Percentiles rank a stretch among this genome's conserved stretches.
Evolutionary conservation across 805 yeast species (phyloP).

Genomic region (Nematodospora valgi): DNA sequence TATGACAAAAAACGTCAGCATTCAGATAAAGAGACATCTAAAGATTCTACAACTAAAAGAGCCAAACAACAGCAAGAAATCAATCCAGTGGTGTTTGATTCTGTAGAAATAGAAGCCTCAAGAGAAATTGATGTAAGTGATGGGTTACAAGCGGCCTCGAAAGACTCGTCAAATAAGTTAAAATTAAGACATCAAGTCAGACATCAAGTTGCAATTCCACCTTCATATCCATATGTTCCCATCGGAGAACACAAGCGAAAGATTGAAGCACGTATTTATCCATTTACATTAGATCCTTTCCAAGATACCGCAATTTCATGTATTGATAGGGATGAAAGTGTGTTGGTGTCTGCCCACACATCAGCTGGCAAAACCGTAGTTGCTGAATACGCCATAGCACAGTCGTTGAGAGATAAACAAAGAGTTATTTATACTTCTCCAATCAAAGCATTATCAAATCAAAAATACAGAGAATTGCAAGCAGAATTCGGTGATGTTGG

Average conservation of each 20-base stretch:
- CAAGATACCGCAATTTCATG: conserved; percentile 96
- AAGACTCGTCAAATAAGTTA: conserved; percentile 39
- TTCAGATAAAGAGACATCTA: conserved; percentile 18
- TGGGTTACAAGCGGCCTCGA: conserved; percentile 5
- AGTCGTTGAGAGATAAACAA: conserved; percentile 85
- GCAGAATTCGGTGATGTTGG: conserved; percentile 98
- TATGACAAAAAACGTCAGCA: not conserved
- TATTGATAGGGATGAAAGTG: conserved; percentile 92
- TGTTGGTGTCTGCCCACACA: conserved; percentile 94
- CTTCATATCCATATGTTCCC: conserved; percentile 82
- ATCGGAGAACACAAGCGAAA: conserved; percentile 80
- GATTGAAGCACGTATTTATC: conserved; percentile 83
- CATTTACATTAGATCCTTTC: conserved; percentile 92
- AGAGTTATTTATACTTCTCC: conserved; percentile 95
- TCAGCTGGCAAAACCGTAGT: conserved; percentile 98
- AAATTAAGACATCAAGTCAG: conserved; percentile 89
- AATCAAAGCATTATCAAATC: conserved; percentile 91
- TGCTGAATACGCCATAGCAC: conserved; percentile 96
- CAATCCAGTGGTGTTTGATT: conserved; percentile 78
- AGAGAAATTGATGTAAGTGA: conserved; percentile 57
- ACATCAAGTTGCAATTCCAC: conserved; percentile 96
- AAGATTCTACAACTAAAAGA: conserved; percentile 19
- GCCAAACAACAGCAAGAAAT: conserved; percentile 35
- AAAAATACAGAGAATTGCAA: conserved; percentile 84
- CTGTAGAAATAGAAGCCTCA: conserved; percentile 84